Evolutionary conservation across 805 yeast species (phyloP).

Genomic region (Candida boleticola): DNA sequence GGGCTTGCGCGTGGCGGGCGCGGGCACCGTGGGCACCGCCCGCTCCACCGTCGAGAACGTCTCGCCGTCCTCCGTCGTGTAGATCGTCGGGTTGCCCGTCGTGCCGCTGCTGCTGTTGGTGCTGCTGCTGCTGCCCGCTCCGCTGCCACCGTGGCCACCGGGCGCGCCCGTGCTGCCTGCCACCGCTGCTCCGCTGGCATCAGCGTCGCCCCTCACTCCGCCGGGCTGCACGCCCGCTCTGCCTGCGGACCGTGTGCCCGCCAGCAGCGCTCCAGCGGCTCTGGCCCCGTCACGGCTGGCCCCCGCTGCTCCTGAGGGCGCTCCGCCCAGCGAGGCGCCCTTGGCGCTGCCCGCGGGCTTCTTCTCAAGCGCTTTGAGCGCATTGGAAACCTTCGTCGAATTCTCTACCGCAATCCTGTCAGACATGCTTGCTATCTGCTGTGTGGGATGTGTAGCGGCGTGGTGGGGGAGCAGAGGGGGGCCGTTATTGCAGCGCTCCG

Average conservation of each 20-base stretch:
- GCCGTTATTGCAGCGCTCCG: no score
- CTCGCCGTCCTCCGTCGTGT: conserved; percentile 59
- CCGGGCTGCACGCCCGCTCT: no score
- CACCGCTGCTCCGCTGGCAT: no score
- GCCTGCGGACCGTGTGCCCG: no score
- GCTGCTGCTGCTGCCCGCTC: background rate
- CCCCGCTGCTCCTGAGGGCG: background rate
- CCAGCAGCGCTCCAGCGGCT: background rate
- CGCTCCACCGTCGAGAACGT: conserved; percentile 55
- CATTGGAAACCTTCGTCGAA: conserved; percentile 53
- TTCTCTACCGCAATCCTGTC: conserved; percentile 6
- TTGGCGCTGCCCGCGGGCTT: no score
- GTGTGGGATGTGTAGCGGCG: background rate
- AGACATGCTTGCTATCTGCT: no score
- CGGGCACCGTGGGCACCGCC: conserved; percentile 52
- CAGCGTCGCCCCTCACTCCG: no score
- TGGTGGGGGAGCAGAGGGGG: no score
- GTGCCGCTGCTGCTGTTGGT: conserved; percentile 4
- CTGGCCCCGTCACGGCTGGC: background rate
- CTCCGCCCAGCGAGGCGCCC: no score
- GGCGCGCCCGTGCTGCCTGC: no score
- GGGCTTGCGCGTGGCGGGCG: conserved; percentile 68
- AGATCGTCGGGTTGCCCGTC: conserved; percentile 18
- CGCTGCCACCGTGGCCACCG: background rate
- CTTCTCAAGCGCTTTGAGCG: conserved; percentile 56